phyloP scores from a whole-genome alignment of 805 yeast genomes.

The Lipomyces anomalus region DNA sequence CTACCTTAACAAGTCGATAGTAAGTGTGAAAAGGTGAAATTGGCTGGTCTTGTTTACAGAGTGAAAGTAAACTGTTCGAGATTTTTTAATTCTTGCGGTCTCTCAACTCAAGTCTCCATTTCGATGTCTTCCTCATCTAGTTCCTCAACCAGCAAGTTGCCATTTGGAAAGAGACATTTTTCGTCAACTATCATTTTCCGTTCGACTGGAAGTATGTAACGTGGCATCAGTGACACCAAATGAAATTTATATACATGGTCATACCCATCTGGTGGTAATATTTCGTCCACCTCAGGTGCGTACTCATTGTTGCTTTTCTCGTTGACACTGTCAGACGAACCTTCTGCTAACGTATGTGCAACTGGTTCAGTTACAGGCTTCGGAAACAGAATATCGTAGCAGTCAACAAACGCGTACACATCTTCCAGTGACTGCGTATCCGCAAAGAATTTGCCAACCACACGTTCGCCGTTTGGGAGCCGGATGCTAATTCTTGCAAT shows the following conservation, averaged over 20 bases:
- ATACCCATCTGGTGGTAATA: conserved; percentile 38
- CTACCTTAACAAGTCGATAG: too few relatives aligned
- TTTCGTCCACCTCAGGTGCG: conserved; percentile 22
- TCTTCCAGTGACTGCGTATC: conserved; percentile 47
- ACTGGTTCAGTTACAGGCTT: conserved; percentile 3
- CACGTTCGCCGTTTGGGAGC: conserved; percentile 56
- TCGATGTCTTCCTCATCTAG: conserved; percentile 19
- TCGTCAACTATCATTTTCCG: conserved; percentile 39
- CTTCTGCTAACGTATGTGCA: neutral
- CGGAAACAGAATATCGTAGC: conserved; percentile 34
- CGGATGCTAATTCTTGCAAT: conserved; percentile 66
- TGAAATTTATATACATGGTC: conserved; percentile 45
- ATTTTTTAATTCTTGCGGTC: too few relatives aligned
- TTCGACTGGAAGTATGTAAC: conserved; percentile 39
- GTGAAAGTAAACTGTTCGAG: too few relatives aligned
- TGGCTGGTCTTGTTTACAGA: too few relatives aligned
- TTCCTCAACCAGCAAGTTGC: conserved; percentile 53
- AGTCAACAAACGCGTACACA: conserved; percentile 65
- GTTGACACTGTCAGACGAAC: neutral
- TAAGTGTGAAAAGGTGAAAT: too few relatives aligned
- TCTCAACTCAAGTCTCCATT: too few relatives aligned
- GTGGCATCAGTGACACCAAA: conserved; percentile 53
- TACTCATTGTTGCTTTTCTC: conserved; percentile 27
- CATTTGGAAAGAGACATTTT: conserved; percentile 54
- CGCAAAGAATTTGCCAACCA: conserved; percentile 45